Evolutionary conservation across 1,284 basidiomycete species (phyloP).

Genomic region (Leccinum insolens): DNA sequence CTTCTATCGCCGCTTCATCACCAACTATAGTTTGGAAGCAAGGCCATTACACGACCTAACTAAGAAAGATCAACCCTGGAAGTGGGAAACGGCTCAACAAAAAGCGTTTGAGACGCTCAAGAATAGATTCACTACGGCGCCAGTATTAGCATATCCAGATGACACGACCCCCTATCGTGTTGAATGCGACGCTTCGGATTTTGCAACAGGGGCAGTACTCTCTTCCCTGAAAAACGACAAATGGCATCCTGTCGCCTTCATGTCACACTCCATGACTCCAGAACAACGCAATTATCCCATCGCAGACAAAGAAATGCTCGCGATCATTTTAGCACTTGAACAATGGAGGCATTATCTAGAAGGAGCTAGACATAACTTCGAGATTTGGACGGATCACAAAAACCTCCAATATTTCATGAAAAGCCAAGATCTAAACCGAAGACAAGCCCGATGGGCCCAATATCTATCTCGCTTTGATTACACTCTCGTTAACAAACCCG

Average conservation of each 20-base stretch:
- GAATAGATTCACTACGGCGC: accelerated
- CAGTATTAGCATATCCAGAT: accelerated
- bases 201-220: accelerated
- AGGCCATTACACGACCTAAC: accelerated
- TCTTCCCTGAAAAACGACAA: no score
- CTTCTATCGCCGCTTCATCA: no score
- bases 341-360: no score
- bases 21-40: accelerated
- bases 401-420: no score
- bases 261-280: accelerated
- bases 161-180: accelerated
- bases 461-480: accelerated
- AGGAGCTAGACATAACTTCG: no score
- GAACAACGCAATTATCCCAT: no score
- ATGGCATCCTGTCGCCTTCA: accelerated
- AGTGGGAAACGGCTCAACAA: accelerated
- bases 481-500: no score
- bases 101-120: accelerated
- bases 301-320: no score
- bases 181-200: accelerated
- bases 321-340: accelerated
- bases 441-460: no score
- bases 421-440: accelerated
- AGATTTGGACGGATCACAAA: no score
- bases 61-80: no score